These are phyloP conservation scores for Xylaria polymorpha DNA, from an alignment of 2,329 filamentous ascomycete genomes.

Conservation along the genomic window DNA sequence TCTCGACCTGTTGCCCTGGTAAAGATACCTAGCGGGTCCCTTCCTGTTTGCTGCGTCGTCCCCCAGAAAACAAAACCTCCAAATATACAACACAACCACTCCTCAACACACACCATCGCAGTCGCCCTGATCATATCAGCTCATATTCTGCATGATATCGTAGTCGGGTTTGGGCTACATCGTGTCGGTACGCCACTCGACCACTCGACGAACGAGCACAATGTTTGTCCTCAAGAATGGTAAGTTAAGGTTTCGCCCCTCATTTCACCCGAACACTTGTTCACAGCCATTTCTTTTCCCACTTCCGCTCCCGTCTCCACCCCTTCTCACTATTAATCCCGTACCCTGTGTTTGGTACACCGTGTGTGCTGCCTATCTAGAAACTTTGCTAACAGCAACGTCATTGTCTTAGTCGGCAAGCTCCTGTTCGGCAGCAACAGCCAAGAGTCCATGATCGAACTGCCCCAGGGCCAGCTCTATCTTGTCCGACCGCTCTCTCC, in stretches of 20 bases:
- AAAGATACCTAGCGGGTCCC: conserved; percentile 15
- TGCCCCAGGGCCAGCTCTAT: conserved; percentile 96
- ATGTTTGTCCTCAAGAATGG: conserved; percentile 59
- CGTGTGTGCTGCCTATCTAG: background rate
- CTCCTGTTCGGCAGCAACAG: conserved; percentile 87
- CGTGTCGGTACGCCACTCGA: conserved; percentile 14
- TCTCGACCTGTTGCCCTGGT: conserved; percentile 4
- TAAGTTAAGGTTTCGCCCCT: conserved; percentile 44
- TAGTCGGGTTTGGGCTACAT: conserved; percentile 8
- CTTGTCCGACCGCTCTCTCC: conserved; percentile 94
- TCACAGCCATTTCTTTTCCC: background rate
- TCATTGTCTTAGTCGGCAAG: conserved; percentile 76
- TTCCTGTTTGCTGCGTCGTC: background rate
- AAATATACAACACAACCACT: background rate
- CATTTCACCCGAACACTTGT: conserved; percentile 3
- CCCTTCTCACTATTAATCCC: background rate
- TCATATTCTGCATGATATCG: conserved; percentile 4
- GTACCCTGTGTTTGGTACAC: background rate
- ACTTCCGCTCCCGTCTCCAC: background rate
- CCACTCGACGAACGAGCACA: conserved; percentile 35
- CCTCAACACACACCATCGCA: background rate
- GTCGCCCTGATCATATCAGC: conserved; percentile 5
- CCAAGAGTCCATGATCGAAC: conserved; percentile 93
- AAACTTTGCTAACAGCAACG: conserved; percentile 9
- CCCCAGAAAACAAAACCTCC: background rate